These are phyloP conservation scores for Choanephora cucurbitarum DNA, from an alignment of 371 early-diverging fungal species.

Conservation along the genomic window DNA sequence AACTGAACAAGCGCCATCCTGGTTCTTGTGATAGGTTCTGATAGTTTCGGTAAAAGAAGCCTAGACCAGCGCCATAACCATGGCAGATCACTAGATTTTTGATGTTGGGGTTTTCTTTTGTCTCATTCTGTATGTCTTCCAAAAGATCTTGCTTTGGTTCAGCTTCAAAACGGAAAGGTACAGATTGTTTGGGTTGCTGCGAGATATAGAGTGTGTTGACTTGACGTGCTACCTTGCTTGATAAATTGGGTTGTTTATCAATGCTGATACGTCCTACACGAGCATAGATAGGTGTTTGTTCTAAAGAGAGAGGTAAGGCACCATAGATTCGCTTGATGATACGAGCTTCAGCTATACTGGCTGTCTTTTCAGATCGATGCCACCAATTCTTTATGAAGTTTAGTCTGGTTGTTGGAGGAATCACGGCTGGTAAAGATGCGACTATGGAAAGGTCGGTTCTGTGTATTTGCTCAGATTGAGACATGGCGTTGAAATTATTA, in stretches of 20 bases:
- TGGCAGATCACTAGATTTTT: constrained; percentile 81
- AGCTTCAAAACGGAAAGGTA: constrained; percentile 29
- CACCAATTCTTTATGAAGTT: constrained; percentile 54
- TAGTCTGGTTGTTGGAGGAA: constrained; percentile 48
- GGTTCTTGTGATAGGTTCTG: constrained; percentile 65
- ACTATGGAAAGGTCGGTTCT: constrained; percentile 16
- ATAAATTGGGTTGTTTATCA: constrained; percentile 35
- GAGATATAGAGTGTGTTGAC: constrained; percentile 40
- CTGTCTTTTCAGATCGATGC: constrained; percentile 48
- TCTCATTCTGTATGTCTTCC: constrained; percentile 27
- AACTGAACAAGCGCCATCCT: constrained; percentile 73
- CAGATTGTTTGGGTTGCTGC: constrained; percentile 20
- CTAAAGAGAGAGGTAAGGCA: constrained; percentile 31
- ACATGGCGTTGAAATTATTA: not conserved
- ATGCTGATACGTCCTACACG: constrained; percentile 46
- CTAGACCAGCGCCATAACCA: constrained; percentile 91
- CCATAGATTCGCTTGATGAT: constrained; percentile 45
- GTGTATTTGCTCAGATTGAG: constrained; percentile 2
- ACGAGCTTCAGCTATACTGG: constrained; percentile 50
- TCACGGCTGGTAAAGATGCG: constrained; percentile 38
- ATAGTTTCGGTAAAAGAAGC: constrained; percentile 87
- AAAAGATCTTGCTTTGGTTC: constrained; percentile 34
- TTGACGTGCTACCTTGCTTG: constrained; percentile 23
- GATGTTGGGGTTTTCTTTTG: constrained; percentile 31
- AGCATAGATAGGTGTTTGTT: constrained; percentile 29